Base-by-base conservation (phyloP, 176 grass and related monocot genomes). In the Aegilops sharonensis region DNA sequence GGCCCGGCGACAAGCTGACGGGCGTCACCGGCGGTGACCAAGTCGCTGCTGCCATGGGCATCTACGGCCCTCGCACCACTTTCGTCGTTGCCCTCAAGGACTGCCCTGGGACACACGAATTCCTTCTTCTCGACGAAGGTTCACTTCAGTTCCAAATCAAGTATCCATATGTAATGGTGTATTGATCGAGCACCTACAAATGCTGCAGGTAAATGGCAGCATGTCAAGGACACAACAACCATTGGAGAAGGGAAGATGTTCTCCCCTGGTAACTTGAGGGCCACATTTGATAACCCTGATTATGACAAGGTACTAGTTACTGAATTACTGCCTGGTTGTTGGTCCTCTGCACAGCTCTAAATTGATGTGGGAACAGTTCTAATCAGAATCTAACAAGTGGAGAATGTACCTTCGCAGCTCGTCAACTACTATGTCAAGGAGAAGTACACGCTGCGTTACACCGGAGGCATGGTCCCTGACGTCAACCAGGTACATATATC, bases 381-480 rank as follows among this genome's bases (percentile, higher is more conserved):
- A 42, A 42, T 42, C 0, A 42, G 40, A 61, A 60, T 39, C 54
- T 86, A 40, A 79, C 31, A 42, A 29, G 54, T 59, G 64, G 0
- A 73, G 25, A 59, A 72, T 66, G 25, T 45, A 11, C 64, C 23
- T 40, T 72, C 5, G 24, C 93, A 99, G 97, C 85, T 99, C 74
- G 94, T 99, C 85, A 89, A 94, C 85, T 97, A 97, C 87, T 97
- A 99, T 59, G 90, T 99, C 8, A 99, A 85, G 80, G 92, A 99
- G 78, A 99, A 99, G 87, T 97, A 99, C 87, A 99, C 97, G 18
- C 78, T 99, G 85, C 97, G 97, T 40, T 99, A 97, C 90, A 99
- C 94, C 1, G 97, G 97, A 96, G 97, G 94, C 78, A 99, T 99
- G 97, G 97, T 99, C 70, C 97, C 97, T 66, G 97, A 99, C 68